Evolutionary conservation across 495 filamentous ascomycete species (phyloP).

Genomic region (Pyrenula massariospora): DNA sequence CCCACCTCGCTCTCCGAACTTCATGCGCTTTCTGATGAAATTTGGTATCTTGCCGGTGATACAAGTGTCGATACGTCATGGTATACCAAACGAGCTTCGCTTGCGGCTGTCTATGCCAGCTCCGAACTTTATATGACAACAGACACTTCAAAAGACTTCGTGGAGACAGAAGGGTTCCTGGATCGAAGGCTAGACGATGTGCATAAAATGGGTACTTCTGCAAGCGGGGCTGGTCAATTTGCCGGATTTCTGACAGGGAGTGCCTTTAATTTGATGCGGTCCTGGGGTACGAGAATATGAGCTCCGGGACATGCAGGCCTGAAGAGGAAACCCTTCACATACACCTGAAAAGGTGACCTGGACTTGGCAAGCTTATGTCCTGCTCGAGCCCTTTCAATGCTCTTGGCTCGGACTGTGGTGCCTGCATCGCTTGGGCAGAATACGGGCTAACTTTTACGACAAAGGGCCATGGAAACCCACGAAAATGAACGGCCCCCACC

Average conservation of each 20-base stretch:
- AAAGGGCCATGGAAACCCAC: too few relatives aligned
- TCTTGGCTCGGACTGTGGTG: too few relatives aligned
- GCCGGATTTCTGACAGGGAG: constrained; percentile 61
- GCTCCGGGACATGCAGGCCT: too few relatives aligned
- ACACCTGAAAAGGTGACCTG: too few relatives aligned
- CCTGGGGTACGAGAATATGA: constrained; percentile 37
- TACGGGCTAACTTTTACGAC: too few relatives aligned
- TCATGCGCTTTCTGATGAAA: constrained; percentile 71
- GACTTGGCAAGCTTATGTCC: too few relatives aligned
- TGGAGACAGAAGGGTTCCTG: constrained; percentile 69
- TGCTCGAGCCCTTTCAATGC: too few relatives aligned
- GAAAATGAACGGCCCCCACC: too few relatives aligned
- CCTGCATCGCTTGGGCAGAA: too few relatives aligned
- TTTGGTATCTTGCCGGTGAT: constrained; percentile 76
- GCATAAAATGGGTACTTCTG: constrained; percentile 38
- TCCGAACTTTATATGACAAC: constrained; percentile 90
- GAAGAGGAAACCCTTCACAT: too few relatives aligned
- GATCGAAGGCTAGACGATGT: constrained; percentile 63
- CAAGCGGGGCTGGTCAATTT: constrained; percentile 59
- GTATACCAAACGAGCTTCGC: constrained; percentile 78
- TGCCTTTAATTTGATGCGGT: constrained; percentile 27
- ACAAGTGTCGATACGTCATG: constrained; percentile 67
- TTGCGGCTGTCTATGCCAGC: constrained; percentile 72
- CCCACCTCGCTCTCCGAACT: constrained; percentile 71
- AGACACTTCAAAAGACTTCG: constrained; percentile 53